phyloP scores from a whole-genome alignment of 768 basidiomycete genomes.

The Boletus subcaerulescens region DNA sequence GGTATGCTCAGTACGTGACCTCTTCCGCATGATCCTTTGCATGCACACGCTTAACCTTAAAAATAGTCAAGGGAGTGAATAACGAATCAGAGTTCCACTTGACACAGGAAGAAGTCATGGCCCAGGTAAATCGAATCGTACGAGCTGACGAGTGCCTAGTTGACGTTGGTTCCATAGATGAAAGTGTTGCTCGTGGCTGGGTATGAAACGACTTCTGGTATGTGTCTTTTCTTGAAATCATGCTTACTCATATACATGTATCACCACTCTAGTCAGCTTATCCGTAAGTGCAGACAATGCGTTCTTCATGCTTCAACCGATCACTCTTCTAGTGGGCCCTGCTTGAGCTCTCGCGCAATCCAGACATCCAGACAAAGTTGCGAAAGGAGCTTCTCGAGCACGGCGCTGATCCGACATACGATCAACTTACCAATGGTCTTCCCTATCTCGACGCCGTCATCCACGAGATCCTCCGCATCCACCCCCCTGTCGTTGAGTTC shows the following conservation, averaged over 20 bases:
- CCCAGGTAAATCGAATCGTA: conserved; percentile 15
- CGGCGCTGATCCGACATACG: conserved; percentile 48
- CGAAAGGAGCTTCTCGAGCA: conserved; percentile 48
- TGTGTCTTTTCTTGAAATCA: too few species aligned
- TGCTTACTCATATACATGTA: not conserved
- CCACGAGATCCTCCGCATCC: conserved; percentile 43
- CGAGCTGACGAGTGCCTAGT: too few species aligned
- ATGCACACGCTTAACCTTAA: not conserved
- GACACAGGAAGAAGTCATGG: conserved; percentile 28
- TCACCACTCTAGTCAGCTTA: conserved; percentile 10
- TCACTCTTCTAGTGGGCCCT: conserved; percentile 47
- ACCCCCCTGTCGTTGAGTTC: conserved; percentile 34
- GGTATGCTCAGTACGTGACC: conserved; percentile 20
- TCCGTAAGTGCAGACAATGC: not conserved
- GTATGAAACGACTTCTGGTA: conserved; percentile 23
- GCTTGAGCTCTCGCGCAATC: conserved; percentile 49
- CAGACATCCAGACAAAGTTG: conserved; percentile 44
- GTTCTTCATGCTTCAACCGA: not conserved
- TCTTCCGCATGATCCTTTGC: conserved; percentile 15
- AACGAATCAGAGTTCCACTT: conserved; percentile 22
- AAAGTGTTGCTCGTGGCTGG: conserved; percentile 16
- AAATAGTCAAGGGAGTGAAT: conserved; percentile 36
- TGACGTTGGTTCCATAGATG: conserved; percentile 5
- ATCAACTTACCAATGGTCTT: conserved; percentile 46
- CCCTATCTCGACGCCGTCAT: conserved; percentile 55